Conservation (phyloP, 768 basidiomycete genomes). For the Chiua virens region DNA sequence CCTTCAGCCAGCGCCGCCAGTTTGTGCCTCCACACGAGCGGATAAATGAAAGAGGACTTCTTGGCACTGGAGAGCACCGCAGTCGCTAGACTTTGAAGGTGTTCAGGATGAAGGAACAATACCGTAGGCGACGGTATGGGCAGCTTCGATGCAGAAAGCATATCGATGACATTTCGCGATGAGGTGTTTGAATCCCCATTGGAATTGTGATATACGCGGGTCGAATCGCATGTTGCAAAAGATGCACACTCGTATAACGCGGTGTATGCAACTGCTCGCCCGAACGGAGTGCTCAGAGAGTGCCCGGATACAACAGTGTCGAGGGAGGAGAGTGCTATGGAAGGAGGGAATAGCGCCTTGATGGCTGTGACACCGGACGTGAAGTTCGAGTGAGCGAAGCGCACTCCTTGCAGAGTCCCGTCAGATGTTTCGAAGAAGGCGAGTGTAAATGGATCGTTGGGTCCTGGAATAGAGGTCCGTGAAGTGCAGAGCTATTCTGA, state of each 20-base stretch:
- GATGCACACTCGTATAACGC: constrained; percentile 74
- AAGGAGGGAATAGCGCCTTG: constrained; percentile 72
- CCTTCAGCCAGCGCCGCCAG: constrained; percentile 66
- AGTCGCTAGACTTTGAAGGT: constrained; percentile 54
- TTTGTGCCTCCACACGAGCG: constrained; percentile 80
- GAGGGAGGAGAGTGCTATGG: constrained; percentile 61
- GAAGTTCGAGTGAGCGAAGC: constrained; percentile 80
- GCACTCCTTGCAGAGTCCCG: constrained; percentile 58
- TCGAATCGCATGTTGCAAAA: constrained; percentile 64
- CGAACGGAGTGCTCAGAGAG: constrained; percentile 72
- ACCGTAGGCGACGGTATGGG: constrained; percentile 76
- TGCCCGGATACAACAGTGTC: constrained; percentile 81
- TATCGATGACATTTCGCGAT: constrained; percentile 44
- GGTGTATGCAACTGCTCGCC: constrained; percentile 76
- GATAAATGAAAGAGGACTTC: constrained; percentile 52
- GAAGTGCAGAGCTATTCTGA: background rate
- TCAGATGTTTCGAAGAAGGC: constrained; percentile 57
- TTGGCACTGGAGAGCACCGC: constrained; percentile 56
- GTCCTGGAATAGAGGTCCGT: constrained; percentile 13
- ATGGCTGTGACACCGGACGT: constrained; percentile 87
- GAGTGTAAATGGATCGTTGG: constrained; percentile 65
- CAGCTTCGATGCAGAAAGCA: constrained; percentile 46
- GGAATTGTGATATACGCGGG: constrained; percentile 46
- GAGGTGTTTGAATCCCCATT: constrained; percentile 2
- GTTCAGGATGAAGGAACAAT: constrained; percentile 67